phyloP scores from a whole-genome alignment of 2,329 filamentous ascomycete species.

The Hypoxylon sp. region DNA sequence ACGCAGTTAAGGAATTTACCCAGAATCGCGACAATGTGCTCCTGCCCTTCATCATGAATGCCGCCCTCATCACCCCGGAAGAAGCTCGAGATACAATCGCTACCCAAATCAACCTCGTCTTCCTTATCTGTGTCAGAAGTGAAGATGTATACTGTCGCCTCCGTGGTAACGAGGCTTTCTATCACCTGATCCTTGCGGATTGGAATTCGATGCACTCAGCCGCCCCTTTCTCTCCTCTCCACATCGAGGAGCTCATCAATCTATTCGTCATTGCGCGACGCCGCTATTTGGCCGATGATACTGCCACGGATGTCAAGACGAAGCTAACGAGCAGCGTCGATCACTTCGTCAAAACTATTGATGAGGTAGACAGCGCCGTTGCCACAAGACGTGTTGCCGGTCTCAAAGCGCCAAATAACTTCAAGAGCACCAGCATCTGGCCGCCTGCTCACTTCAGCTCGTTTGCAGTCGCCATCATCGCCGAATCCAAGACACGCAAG shows the following conservation, averaged over 20 bases:
- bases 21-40: too few species aligned
- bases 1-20: too few species aligned
- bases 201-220: constrained; percentile 31
- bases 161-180: constrained; percentile 36
- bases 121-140: constrained; percentile 23
- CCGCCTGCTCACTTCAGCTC: constrained; percentile 31
- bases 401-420: constrained; percentile 6
- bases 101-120: constrained; percentile 1
- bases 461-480: constrained; percentile 40
- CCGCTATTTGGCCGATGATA: constrained; percentile 7
- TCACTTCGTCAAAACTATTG: constrained; percentile 20
- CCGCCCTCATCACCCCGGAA: not conserved
- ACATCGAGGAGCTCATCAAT: constrained; percentile 25
- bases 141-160: constrained; percentile 43
- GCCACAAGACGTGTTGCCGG: not conserved
- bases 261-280: constrained; percentile 36
- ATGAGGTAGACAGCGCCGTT: constrained; percentile 10
- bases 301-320: not conserved
- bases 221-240: constrained; percentile 13
- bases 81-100: not conserved
- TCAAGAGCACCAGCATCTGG: constrained; percentile 20
- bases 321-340: constrained; percentile 25
- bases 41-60: too few species aligned
- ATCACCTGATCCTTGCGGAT: constrained; percentile 37
- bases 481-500: constrained; percentile 17